Evolutionary conservation across 2,329 filamentous ascomycete species (phyloP), one percentile per base, ranked within the genome.

Genomic region (Aspergillus niger): DNA sequence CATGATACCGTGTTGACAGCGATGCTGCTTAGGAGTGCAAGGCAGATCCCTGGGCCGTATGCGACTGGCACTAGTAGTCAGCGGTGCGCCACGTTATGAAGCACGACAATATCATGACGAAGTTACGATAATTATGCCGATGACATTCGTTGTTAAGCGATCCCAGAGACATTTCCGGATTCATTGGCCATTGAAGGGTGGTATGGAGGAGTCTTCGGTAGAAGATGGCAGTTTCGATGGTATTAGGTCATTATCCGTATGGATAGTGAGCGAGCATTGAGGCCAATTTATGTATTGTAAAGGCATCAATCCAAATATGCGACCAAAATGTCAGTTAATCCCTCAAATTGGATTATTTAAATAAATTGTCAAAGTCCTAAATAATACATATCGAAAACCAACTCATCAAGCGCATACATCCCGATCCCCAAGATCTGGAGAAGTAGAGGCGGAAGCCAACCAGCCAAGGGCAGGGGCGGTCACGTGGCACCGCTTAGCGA

Each of bases 401-500:
- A 58, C 0, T 30, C 41, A 44, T n/a, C 30, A 3, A 26, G 20
- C 28, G 22, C 26, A 32, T 32, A 52, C 49, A 36, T 30, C 17
- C 32, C 28, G 49, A 52, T 32, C 49, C n/a, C 28, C 28, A 30
- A 36, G 7, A 57, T 41, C 32, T 30, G 20, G 26, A 41, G 49
- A 41, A 54, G 51, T 30, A 8, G 50, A 30, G n/a, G 41, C 39
- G 22, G 41, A 28, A 52, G 8, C 30, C 44, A 39, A 43, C 61
- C 32, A 54, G 67, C 63, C 67, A 75, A 78, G 76, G 77, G 76
- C 74, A 77, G 72, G 63, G 52, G 59, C 17, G 56, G 64, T 77
- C 78, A 80, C 78, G 77, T 80, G 78, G 60, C 61, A 53, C 72
- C 71, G 71, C 74, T 77, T 78, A 79, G 76, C 77, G 77, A 79